Percentiles rank a stretch among this genome's conserved stretches.
phyloP scores from a whole-genome alignment of 441 rosid species.

The Croton setiger region DNA sequence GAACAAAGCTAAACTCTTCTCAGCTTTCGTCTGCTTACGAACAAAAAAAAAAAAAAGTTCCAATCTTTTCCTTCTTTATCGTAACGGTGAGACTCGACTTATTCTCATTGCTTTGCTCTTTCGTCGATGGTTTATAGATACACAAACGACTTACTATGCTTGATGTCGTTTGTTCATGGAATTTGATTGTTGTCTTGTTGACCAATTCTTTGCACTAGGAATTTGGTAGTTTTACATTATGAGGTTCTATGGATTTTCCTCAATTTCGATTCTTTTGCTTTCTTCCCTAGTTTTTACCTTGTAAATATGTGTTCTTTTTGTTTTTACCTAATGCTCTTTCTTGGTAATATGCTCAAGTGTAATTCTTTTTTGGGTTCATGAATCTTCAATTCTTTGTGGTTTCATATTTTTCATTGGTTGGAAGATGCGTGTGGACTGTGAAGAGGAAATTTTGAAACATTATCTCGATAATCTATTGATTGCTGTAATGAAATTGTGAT shows the following conservation, averaged over 20 bases:
- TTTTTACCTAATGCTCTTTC: neutral
- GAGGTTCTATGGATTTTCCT: slow-evolving; percentile 24
- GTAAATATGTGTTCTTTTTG: neutral
- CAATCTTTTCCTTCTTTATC: slow-evolving; percentile 17
- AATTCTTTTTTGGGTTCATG: neutral
- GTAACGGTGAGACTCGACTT: neutral
- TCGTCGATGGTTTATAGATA: neutral
- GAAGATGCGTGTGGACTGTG: neutral
- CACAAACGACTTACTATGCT: neutral
- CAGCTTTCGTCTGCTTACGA: slow-evolving; percentile 14
- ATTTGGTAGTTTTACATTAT: slow-evolving; percentile 18
- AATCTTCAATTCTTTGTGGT: neutral
- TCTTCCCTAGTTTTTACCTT: neutral
- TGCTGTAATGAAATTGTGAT: neutral
- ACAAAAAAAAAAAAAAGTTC: neutral
- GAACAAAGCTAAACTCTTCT: slow-evolving; percentile 6
- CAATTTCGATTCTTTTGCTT: slow-evolving; percentile 16
- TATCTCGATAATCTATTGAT: neutral
- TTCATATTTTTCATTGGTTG: slow-evolving; percentile 9
- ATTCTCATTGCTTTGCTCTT: neutral
- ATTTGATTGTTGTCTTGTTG: slow-evolving; percentile 20
- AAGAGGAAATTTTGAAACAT: neutral
- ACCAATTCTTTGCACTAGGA: slow-evolving; percentile 15
- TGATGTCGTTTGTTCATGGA: slow-evolving; percentile 19
- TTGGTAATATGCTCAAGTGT: neutral